These are phyloP conservation scores for Periglandula ipomoeae DNA, from an alignment of 2,329 filamentous ascomycete species.

Conservation along the genomic window DNA sequence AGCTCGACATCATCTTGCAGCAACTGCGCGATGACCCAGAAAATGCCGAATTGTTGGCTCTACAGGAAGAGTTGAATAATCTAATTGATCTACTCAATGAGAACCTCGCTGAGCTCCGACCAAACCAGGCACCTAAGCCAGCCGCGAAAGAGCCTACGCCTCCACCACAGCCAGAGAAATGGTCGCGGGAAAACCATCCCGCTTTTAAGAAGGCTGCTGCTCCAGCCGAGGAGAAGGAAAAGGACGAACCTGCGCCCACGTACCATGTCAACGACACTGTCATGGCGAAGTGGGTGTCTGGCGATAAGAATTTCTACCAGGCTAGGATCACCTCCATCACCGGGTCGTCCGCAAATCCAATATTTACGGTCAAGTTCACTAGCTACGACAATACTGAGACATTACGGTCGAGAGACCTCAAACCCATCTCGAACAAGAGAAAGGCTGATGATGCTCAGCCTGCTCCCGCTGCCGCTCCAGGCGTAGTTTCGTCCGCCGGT, in stretches of 20 bases:
- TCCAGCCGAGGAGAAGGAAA: conserved; percentile 43
- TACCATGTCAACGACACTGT: conserved; percentile 88
- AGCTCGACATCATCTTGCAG: conserved; percentile 70
- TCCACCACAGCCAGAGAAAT: conserved; percentile 56
- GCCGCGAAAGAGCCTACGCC: conserved; percentile 35
- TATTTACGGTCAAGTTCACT: conserved; percentile 94
- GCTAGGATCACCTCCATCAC: conserved; percentile 91
- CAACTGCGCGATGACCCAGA: conserved; percentile 74
- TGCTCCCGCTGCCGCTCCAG: conserved; percentile 30
- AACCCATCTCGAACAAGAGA: conserved; percentile 70
- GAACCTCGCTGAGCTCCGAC: conserved; percentile 70
- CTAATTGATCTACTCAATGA: conserved; percentile 72
- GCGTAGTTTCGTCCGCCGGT: conserved; percentile 43
- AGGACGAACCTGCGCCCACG: conserved; percentile 42
- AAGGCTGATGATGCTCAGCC: conserved; percentile 72
- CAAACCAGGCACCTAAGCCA: conserved; percentile 35
- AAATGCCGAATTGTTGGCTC: conserved; percentile 65
- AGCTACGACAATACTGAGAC: conserved; percentile 81
- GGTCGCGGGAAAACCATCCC: conserved; percentile 72
- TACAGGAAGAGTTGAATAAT: conserved; percentile 74
- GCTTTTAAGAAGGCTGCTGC: conserved; percentile 52
- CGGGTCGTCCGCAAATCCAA: conserved; percentile 79
- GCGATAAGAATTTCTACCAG: conserved; percentile 84
- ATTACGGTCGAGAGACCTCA: conserved; percentile 71
- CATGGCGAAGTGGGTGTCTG: conserved; percentile 81